These are phyloP conservation scores for Endothia cerciana DNA, from an alignment of 2,329 filamentous ascomycete genomes.

Conservation along the genomic window DNA sequence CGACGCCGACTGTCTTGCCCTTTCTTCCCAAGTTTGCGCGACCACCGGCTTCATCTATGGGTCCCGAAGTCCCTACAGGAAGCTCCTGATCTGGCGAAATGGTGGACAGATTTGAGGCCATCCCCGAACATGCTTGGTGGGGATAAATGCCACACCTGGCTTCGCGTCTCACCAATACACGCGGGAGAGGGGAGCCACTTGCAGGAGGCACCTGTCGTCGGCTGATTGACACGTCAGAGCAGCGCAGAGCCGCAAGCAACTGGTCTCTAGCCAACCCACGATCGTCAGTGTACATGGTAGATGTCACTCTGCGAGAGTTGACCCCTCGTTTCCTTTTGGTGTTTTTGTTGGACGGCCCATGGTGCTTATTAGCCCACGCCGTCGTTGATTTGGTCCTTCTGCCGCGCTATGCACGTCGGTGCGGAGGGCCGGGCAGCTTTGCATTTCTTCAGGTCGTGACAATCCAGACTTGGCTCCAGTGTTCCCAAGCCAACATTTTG, in stretches of 20 bases:
- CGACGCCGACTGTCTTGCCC: background rate
- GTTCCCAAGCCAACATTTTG: background rate
- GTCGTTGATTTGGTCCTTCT: constrained; percentile 2
- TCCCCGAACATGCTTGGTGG: constrained; percentile 17
- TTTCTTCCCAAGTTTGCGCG: background rate
- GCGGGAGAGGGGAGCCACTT: constrained; percentile 13
- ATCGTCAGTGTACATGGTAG: constrained; percentile 9
- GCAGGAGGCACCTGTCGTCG: constrained; percentile 24
- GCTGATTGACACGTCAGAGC: constrained; percentile 30
- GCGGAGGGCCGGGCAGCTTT: constrained; percentile 12
- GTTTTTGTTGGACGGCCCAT: constrained; percentile 10
- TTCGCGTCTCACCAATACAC: constrained; percentile 7
- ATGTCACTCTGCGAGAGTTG: constrained; percentile 17
- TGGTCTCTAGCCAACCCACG: constrained; percentile 14
- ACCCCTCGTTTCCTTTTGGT: constrained; percentile 19
- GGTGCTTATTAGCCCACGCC: constrained; percentile 14
- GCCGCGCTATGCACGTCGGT: constrained; percentile 14
- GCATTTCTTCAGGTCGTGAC: constrained; percentile 10
- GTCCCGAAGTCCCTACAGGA: background rate
- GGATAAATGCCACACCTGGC: constrained; percentile 18
- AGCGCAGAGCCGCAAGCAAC: constrained; percentile 29
- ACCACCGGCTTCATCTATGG: constrained; percentile 4
- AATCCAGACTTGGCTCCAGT: background rate
- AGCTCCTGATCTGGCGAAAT: constrained; percentile 8
- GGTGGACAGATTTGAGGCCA: constrained; percentile 18